These are phyloP conservation scores for Tubosaeta sp. DNA, from an alignment of 768 basidiomycete genomes.

Conservation along the genomic window DNA sequence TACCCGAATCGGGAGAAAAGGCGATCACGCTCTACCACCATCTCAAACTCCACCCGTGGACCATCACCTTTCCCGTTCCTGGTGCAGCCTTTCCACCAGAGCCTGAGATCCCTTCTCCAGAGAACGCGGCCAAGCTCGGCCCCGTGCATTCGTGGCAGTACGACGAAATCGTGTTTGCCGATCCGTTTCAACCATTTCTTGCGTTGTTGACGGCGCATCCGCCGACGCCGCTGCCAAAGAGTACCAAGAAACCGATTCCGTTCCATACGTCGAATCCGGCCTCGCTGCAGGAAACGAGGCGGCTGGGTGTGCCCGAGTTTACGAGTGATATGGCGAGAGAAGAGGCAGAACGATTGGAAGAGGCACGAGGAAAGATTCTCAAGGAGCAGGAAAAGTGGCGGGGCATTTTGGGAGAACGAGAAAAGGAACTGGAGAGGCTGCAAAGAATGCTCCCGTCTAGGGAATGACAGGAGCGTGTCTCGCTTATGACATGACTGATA, in stretches of 20 bases:
- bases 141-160: slow-evolving; percentile 98
- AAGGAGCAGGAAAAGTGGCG: slow-evolving; percentile 77
- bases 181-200: slow-evolving; percentile 86
- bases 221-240: slow-evolving; percentile 74
- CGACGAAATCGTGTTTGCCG: slow-evolving; percentile 95
- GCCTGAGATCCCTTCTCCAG: slow-evolving; percentile 63
- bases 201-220: slow-evolving; percentile 75
- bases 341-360: slow-evolving; percentile 76
- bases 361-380: slow-evolving; percentile 64
- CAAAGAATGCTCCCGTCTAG: slow-evolving; percentile 43
- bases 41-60: slow-evolving; percentile 93
- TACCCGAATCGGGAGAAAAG: slow-evolving; percentile 88
- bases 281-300: slow-evolving; percentile 61
- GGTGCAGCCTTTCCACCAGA: slow-evolving; percentile 36
- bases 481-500: too few relatives aligned
- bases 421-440: slow-evolving; percentile 72
- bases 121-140: slow-evolving; percentile 60
- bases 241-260: slow-evolving; percentile 56
- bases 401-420: slow-evolving; percentile 64
- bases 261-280: slow-evolving; percentile 61
- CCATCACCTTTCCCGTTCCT: slow-evolving; percentile 32
- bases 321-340: slow-evolving; percentile 80
- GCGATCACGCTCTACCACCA: slow-evolving; percentile 85
- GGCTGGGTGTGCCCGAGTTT: slow-evolving; percentile 77
- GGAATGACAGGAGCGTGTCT: slow-evolving; percentile 6